phyloP scores from a whole-genome alignment of 345 rosid genomes.

The Gossypium ekmanianum region DNA sequence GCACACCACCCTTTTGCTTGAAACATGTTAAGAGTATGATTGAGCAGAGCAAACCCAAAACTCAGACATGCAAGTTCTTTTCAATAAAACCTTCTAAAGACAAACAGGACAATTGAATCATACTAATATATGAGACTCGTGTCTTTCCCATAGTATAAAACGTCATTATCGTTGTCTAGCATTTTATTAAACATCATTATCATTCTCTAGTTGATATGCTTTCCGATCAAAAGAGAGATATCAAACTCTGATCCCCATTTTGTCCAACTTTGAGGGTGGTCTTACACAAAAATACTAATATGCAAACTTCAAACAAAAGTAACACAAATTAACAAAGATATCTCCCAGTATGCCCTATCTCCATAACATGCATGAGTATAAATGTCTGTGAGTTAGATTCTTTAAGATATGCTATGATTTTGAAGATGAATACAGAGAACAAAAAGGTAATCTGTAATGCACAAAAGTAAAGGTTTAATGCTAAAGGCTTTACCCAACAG shows the following conservation, averaged over 20 bases:
- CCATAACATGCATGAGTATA: neutral
- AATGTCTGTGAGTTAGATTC: neutral
- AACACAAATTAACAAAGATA: neutral
- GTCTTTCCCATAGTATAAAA: neutral
- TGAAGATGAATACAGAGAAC: neutral
- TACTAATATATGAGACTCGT: neutral
- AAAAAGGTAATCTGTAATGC: neutral
- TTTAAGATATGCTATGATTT: neutral
- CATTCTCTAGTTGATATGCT: neutral
- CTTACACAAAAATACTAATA: neutral
- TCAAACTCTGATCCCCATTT: neutral
- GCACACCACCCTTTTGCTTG: neutral
- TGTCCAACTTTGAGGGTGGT: neutral
- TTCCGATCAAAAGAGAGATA: neutral
- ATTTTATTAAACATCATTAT: neutral
- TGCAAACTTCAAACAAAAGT: neutral
- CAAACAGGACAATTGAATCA: neutral
- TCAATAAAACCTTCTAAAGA: neutral
- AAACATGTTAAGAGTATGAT: neutral
- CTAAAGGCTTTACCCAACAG: conserved; percentile 61
- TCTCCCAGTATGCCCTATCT: neutral
- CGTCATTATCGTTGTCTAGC: neutral
- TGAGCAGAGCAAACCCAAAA: neutral
- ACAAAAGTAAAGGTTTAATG: neutral
- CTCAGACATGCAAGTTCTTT: neutral